Conservation (phyloP, 169 alveolate genomes). For the Theileria orientalis region DNA sequence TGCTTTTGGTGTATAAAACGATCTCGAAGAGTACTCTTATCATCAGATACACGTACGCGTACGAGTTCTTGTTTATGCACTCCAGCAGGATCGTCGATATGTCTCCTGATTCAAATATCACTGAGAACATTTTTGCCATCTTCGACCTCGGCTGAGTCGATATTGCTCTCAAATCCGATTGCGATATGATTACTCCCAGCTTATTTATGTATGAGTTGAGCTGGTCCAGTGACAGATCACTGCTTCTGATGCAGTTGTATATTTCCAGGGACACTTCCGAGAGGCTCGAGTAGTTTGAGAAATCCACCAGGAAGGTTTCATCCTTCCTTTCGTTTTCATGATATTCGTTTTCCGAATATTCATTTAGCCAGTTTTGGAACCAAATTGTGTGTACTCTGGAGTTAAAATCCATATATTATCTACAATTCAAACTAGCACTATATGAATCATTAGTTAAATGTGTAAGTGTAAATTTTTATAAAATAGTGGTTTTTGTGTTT, state of each 20-base stretch:
- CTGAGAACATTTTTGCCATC: conserved; percentile 38
- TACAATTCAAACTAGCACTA: background rate
- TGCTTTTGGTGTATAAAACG: conserved; percentile 48
- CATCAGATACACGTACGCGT: conserved; percentile 57
- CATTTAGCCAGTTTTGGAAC: conserved; percentile 29
- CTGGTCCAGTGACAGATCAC: conserved; percentile 51
- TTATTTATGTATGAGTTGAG: conserved; percentile 37
- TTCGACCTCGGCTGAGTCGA: conserved; percentile 55
- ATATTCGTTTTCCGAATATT: conserved; percentile 1
- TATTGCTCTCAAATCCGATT: conserved; percentile 40
- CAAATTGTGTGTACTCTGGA: background rate
- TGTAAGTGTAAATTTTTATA: background rate
- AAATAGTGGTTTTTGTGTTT: too few relatives aligned
- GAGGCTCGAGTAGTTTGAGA: conserved; percentile 10
- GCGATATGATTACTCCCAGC: conserved; percentile 46
- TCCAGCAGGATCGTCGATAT: conserved; percentile 38
- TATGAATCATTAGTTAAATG: background rate
- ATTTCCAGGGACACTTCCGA: conserved; percentile 58
- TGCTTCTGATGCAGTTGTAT: conserved; percentile 41
- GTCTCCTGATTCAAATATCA: conserved; percentile 41
- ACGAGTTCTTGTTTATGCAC: conserved; percentile 45
- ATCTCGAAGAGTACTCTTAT: conserved; percentile 58
- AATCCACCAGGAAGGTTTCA: conserved; percentile 16
- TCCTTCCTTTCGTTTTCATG: conserved; percentile 1
- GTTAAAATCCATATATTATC: conserved; percentile 1